phyloP scores from a whole-genome alignment of 768 basidiomycete species.

The Ephemerocybe angulata region DNA sequence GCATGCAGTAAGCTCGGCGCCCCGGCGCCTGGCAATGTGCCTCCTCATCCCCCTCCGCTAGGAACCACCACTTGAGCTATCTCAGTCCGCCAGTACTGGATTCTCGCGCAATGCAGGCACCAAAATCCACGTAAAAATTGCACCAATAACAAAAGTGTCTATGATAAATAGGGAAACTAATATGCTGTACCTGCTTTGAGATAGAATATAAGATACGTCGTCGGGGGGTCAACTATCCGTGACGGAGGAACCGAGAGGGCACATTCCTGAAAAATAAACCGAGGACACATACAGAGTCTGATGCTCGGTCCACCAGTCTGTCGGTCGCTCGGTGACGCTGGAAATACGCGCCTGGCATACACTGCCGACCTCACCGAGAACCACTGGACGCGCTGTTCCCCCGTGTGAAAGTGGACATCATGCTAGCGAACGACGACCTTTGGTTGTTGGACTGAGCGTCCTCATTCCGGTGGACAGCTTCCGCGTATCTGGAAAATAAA shows the following conservation, averaged over 20 bases:
- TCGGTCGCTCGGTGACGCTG: neutral
- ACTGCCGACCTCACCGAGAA: neutral
- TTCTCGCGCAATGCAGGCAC: too few species aligned
- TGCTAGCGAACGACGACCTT: slow-evolving; percentile 51
- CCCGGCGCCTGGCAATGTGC: too few species aligned
- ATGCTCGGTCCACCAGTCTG: neutral
- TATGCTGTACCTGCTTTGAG: too few species aligned
- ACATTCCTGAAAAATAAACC: neutral
- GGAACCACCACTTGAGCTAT: too few species aligned
- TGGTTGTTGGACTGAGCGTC: slow-evolving; percentile 62
- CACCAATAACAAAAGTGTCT: too few species aligned
- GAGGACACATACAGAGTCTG: neutral
- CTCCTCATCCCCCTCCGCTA: too few species aligned
- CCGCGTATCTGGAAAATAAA: slow-evolving; percentile 47
- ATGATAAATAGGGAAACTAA: too few species aligned
- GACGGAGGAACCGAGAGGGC: neutral
- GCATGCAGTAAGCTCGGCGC: too few species aligned
- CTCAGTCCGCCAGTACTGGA: too few species aligned
- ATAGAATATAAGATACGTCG: neutral
- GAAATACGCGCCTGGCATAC: neutral
- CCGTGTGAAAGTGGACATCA: slow-evolving; percentile 38
- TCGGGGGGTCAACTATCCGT: too few species aligned
- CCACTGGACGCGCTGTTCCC: slow-evolving; percentile 22
- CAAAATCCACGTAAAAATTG: too few species aligned
- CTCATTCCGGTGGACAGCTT: slow-evolving; percentile 75